phyloP scores from a whole-genome alignment of 2,329 filamentous ascomycete genomes.

The Fusarium sp. region DNA sequence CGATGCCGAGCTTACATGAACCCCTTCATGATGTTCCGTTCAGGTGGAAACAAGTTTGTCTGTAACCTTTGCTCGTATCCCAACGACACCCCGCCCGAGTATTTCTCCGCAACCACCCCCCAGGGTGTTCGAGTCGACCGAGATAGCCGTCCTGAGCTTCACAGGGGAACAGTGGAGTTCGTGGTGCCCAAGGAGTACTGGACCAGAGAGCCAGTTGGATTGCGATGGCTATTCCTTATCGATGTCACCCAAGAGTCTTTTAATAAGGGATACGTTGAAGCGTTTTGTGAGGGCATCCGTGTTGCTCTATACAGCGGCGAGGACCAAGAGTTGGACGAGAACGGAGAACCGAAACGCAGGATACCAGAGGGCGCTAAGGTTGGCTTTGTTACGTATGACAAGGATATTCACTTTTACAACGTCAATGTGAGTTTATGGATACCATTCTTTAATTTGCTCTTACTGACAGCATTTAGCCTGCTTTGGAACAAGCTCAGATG shows the following conservation, averaged over 20 bases:
- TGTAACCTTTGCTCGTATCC: slow-evolving; percentile 99
- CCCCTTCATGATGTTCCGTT: slow-evolving; percentile 97
- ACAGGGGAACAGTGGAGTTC: slow-evolving; percentile 93
- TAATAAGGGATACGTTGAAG: slow-evolving; percentile 89
- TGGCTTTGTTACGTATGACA: slow-evolving; percentile 95
- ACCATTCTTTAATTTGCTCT: not conserved
- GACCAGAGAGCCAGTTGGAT: slow-evolving; percentile 89
- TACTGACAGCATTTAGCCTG: slow-evolving; percentile 61
- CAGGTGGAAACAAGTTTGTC: slow-evolving; percentile 94
- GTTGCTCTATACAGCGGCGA: slow-evolving; percentile 83
- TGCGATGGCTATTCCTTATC: slow-evolving; percentile 90
- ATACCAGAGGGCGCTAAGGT: slow-evolving; percentile 86
- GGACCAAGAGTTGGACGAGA: slow-evolving; percentile 59
- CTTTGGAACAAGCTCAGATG: slow-evolving; percentile 91
- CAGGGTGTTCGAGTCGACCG: slow-evolving; percentile 89
- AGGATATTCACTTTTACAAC: slow-evolving; percentile 98
- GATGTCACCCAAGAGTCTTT: slow-evolving; percentile 93
- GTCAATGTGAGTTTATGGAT: slow-evolving; percentile 71
- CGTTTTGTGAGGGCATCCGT: slow-evolving; percentile 89
- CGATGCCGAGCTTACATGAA: slow-evolving; percentile 98
- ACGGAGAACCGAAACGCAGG: slow-evolving; percentile 63
- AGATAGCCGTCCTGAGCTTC: slow-evolving; percentile 87
- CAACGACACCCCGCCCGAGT: slow-evolving; percentile 91
- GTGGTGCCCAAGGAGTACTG: slow-evolving; percentile 98
- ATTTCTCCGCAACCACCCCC: slow-evolving; percentile 91